phyloP scores from a whole-genome alignment of 441 rosid species.

The Jatropha podagrica region DNA sequence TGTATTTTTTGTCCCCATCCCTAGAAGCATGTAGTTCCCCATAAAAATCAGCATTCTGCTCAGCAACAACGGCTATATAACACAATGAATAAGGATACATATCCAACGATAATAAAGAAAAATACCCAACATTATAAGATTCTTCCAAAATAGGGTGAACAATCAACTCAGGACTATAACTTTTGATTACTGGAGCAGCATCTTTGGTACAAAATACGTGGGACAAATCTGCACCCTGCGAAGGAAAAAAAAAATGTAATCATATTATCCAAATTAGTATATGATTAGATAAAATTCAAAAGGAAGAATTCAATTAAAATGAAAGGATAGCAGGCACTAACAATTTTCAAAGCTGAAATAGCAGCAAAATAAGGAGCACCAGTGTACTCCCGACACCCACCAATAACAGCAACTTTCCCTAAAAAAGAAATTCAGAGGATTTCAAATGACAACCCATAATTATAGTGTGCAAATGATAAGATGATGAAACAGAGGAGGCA shows the following conservation, averaged over 20 bases:
- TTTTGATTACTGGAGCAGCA: slow-evolving; percentile 89
- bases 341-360: slow-evolving; percentile 88
- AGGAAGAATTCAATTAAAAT: not conserved
- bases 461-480: not conserved
- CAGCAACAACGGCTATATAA: not conserved
- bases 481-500: not conserved
- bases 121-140: slow-evolving; percentile 67
- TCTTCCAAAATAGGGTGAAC: slow-evolving; percentile 92
- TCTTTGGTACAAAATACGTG: slow-evolving; percentile 97
- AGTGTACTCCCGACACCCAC: slow-evolving; percentile 97
- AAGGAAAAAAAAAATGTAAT: slow-evolving; percentile 11
- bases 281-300: not conserved
- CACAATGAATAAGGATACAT: not conserved
- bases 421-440: slow-evolving; percentile 5
- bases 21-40: slow-evolving; percentile 31
- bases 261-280: slow-evolving; percentile 12
- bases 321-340: slow-evolving; percentile 28
- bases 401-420: slow-evolving; percentile 94
- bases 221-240: slow-evolving; percentile 93
- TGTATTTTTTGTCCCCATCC: slow-evolving; percentile 49
- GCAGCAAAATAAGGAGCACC: slow-evolving; percentile 98
- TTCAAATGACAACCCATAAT: not conserved
- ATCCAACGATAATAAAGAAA: not conserved
- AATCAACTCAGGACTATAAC: slow-evolving; percentile 93
- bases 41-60: slow-evolving; percentile 17